Evolutionary conservation across 257 asterid genomes (phyloP), one percentile per base, ranked within the genome.

Genomic region (Gentiana dahurica): DNA sequence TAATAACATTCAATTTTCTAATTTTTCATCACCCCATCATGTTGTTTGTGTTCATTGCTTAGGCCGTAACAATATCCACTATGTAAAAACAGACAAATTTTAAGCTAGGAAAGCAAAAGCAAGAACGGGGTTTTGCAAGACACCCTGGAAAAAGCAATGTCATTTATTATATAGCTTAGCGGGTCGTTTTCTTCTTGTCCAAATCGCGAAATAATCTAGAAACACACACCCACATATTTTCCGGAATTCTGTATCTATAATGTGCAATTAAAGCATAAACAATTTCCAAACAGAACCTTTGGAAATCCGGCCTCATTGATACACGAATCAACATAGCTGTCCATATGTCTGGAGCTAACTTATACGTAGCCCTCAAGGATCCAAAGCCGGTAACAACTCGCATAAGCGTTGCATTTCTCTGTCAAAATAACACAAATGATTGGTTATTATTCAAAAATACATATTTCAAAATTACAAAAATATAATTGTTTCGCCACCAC

Each of bases 301-400:
- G 94, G 60, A 91, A 83, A 77, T 91, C 94, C 0, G 85, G 81
- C 65, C 81, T 87, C n/a, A 77, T 13, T 15, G 81, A 66, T 41
- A 83, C 58, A 34, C 98, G 86, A 46, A 87, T 15, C 9, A 75
- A 73, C 96, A 91, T 78, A 4, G 94, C 85, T 39, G 75, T 52
- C 98, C 98, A 87, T 58, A 68, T 68, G 65, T 79, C 86, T 2
- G 96, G 98, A 61, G 94, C 80, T 60, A 81, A 69, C 72, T 11
- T 78, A 68, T 81, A 80, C 13, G 95, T 96, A 7, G 59, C 64
- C 50, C 79, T 64, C 49, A 91, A 63, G 7, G 87, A 83, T 64
- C 45, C 70, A 38, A 85, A 58, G 54, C 96, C 98, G 3, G 72
- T 74, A 24, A 65, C 54, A 74, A 91, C 75, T 71, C 96, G 73